Conservation (phyloP, 164 flowering plant genomes). For the Vitis rotundifolia region DNA sequence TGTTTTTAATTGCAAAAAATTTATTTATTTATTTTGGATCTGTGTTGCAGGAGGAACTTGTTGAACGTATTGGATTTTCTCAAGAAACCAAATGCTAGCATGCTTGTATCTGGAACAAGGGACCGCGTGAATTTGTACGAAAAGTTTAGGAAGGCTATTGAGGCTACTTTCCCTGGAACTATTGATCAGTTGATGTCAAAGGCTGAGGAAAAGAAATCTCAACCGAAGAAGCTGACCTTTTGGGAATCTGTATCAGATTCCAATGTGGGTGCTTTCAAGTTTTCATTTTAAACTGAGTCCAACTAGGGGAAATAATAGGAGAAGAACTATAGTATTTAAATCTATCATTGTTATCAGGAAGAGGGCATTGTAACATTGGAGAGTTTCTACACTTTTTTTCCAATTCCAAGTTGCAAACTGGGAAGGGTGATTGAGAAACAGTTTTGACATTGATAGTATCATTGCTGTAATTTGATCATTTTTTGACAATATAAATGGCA, state of each 20-base stretch:
- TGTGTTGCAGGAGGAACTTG: constrained; percentile 75
- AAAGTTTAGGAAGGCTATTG: constrained; percentile 77
- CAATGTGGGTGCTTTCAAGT: constrained; percentile 82
- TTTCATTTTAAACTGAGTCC: constrained; percentile 50
- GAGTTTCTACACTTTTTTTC: no score
- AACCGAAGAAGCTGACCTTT: constrained; percentile 62
- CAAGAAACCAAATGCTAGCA: constrained; percentile 81
- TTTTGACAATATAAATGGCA: no score
- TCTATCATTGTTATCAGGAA: no score
- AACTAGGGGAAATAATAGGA: no score
- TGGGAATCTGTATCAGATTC: constrained; percentile 92
- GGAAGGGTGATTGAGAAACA: no score
- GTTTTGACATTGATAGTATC: no score
- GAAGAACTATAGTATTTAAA: no score
- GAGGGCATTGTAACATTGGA: no score
- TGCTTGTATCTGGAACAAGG: constrained; percentile 90
- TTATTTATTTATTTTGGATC: neutral
- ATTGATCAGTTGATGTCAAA: constrained; percentile 49
- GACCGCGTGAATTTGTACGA: constrained; percentile 84
- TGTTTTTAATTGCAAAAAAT: neutral
- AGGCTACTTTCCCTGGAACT: constrained; percentile 68
- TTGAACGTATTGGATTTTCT: constrained; percentile 91
- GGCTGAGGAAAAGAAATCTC: constrained; percentile 62
- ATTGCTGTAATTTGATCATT: no score
- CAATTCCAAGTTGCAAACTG: no score